Base-by-base conservation (phyloP, 495 filamentous ascomycete genomes). In the Penicillium riverlandense region DNA sequence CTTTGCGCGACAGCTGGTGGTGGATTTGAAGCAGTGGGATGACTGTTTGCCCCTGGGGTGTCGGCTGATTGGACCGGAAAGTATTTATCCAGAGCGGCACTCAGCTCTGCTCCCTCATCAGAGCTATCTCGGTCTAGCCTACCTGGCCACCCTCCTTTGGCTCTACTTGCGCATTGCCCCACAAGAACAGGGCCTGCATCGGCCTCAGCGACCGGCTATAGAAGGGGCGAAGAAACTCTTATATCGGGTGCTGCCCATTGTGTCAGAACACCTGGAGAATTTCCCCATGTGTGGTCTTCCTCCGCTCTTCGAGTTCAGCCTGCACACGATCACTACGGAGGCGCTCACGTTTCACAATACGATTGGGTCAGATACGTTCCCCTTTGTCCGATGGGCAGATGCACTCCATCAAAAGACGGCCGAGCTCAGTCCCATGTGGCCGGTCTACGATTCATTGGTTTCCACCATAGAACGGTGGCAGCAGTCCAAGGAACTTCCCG, bases 81-180 rank as follows among this genome's bases (percentile, higher is more conserved):
- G 64, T 31, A 67, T 67, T 28, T 64, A 68, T 43, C 63, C 61
- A n/a, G 68, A 73, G 35, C 61, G 66, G 10, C 59, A 62, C 32
- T 66, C 66, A 4, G 55, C 70, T 12, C 41, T 75, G 37, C 58
- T 77, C 33, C 74, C 71, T 6, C 74, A 77, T 41, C 72, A 77
- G 42, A 74, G 54, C 38, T 72, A 75, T 39, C 49, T 77, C 0
- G 65, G 66, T 15, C 38, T 71, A 31, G 62, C 67, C n/a, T 75
- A 75, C 44, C 56, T 66, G 10, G 65, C 70, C 13, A 73, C 69
- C 6, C 52, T 75, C 4, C 52, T 74, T 8, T 70, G 62, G 57
- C 61, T 72, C 4, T 72, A 77, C 35, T 39, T 72, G 7, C 59
- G 55, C 11, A 56, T 71, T 12, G 56, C 66, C 7, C 55, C 66